These are phyloP conservation scores for Tephrocybe rancida DNA, from an alignment of 768 basidiomycete species.

Conservation along the genomic window DNA sequence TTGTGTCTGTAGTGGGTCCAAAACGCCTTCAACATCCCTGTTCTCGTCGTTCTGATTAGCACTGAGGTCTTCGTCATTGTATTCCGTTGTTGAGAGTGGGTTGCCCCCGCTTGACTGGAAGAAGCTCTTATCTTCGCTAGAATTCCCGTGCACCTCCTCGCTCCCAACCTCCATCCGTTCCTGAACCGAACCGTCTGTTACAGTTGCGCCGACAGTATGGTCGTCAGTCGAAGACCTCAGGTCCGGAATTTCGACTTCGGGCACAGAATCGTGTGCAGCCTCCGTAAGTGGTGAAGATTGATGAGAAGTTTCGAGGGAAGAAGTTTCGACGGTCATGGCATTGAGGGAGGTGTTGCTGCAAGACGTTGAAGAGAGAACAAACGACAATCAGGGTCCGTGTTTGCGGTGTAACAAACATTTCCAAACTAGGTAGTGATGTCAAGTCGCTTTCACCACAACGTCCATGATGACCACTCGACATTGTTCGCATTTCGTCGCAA, in stretches of 20 bases:
- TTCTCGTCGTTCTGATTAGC: not conserved
- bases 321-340: conserved; percentile 25
- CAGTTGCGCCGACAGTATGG: not conserved
- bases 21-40: conserved; percentile 4
- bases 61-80: conserved; percentile 1
- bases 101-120: not conserved
- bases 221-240: not conserved
- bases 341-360: conserved; percentile 16
- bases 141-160: conserved; percentile 9
- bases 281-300: not conserved
- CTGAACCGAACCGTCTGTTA: conserved; percentile 16
- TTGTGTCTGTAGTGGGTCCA: conserved; percentile 10
- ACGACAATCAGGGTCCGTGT: not conserved
- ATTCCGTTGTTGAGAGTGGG: not conserved
- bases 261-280: not conserved
- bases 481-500: no score
- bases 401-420: not conserved
- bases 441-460: not conserved
- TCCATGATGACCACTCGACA: no score
- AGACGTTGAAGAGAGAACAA: not conserved
- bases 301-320: not conserved
- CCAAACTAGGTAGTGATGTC: not conserved
- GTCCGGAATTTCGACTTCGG: not conserved
- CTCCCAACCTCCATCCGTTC: conserved; percentile 28
- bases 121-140: conserved; percentile 1